Conservation (phyloP, 1,284 basidiomycete species). For the Marasmius oreades region DNA sequence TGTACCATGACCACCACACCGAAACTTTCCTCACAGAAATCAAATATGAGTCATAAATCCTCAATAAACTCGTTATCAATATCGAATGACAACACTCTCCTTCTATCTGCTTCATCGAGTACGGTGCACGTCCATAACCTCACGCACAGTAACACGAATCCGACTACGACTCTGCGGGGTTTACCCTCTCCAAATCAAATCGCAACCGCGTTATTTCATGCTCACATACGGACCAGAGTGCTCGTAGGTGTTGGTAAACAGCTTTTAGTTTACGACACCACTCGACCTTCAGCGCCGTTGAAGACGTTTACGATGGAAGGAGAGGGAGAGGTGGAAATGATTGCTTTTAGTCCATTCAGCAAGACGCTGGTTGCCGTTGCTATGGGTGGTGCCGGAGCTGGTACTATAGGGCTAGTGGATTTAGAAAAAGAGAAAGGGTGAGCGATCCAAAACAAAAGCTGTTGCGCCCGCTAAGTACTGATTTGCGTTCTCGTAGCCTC, state of each 20-base stretch:
- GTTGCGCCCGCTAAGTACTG: conserved; percentile 5
- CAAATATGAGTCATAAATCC: conserved; percentile 61
- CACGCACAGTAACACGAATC: conserved; percentile 34
- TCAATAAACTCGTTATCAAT: conserved; percentile 49
- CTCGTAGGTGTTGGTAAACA: conserved; percentile 52
- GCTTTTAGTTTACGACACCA: conserved; percentile 60
- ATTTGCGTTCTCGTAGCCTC: conserved; percentile 37
- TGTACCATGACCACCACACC: conserved; percentile 44
- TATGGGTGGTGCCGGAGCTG: conserved; percentile 35
- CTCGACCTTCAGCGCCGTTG: conserved; percentile 48
- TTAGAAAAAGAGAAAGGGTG: conserved; percentile 73
- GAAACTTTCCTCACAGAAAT: conserved; percentile 41
- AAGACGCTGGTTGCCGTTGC: conserved; percentile 61
- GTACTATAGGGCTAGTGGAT: conserved; percentile 56
- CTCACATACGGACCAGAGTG: conserved; percentile 53
- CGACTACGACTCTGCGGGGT: conserved; percentile 48
- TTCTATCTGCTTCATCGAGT: conserved; percentile 51
- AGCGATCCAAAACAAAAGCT: conserved; percentile 19
- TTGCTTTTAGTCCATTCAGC: conserved; percentile 69
- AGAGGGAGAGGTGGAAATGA: conserved; percentile 43
- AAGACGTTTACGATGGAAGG: conserved; percentile 50
- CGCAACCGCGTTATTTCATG: conserved; percentile 53
- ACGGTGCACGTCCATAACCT: conserved; percentile 61
- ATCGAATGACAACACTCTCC: conserved; percentile 52
- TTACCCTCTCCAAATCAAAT: conserved; percentile 35